Percentiles rank a stretch among this genome's conserved stretches.
phyloP scores from a whole-genome alignment of 1,284 basidiomycete species.

The Apiotrichum porosum region DNA sequence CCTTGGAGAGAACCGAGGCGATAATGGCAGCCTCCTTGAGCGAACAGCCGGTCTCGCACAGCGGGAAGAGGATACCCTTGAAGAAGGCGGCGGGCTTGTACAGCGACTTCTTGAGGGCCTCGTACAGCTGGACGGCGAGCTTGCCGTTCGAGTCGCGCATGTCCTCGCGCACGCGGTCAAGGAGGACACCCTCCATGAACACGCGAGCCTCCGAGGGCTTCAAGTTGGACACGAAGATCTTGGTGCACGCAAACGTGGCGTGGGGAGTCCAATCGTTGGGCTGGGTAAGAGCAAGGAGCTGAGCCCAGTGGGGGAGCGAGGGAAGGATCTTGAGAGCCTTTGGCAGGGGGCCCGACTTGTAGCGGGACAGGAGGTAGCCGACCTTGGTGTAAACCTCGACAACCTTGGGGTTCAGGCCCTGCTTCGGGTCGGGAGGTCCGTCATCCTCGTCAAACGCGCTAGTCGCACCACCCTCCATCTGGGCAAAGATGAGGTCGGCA shows the following conservation, averaged over 20 bases:
- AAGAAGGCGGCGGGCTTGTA: conserved; percentile 99
- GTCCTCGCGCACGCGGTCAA: conserved; percentile 87
- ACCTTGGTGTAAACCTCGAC: conserved; percentile 95
- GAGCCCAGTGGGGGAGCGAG: conserved; percentile 91
- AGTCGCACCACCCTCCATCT: conserved; percentile 65
- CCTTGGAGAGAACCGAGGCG: conserved; percentile 84
- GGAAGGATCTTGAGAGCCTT: conserved; percentile 99
- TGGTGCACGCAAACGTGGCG: conserved; percentile 87
- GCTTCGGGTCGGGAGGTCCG: conserved; percentile 69
- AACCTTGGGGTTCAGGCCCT: conserved; percentile 92
- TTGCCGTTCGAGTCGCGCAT: conserved; percentile 72
- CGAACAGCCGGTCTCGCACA: conserved; percentile 83
- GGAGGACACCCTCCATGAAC: conserved; percentile 85
- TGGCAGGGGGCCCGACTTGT: conserved; percentile 92
- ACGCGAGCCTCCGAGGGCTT: conserved; percentile 94
- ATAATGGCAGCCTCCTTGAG: conserved; percentile 94
- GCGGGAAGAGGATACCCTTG: conserved; percentile 94
- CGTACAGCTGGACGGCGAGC: conserved; percentile 89
- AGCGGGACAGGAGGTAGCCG: conserved; percentile 77
- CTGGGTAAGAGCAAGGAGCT: conserved; percentile 85
- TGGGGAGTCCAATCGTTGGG: conserved; percentile 95
- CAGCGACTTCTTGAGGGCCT: conserved; percentile 81
- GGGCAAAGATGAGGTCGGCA: conserved; percentile 92
- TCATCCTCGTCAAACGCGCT: conserved; percentile 56
- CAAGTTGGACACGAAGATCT: conserved; percentile 94